Percentiles rank a stretch among this genome's conserved stretches.
These are phyloP conservation scores for Acanthamoeba triangularis DNA, from an alignment of 208 protist species.

Conservation along the genomic window DNA sequence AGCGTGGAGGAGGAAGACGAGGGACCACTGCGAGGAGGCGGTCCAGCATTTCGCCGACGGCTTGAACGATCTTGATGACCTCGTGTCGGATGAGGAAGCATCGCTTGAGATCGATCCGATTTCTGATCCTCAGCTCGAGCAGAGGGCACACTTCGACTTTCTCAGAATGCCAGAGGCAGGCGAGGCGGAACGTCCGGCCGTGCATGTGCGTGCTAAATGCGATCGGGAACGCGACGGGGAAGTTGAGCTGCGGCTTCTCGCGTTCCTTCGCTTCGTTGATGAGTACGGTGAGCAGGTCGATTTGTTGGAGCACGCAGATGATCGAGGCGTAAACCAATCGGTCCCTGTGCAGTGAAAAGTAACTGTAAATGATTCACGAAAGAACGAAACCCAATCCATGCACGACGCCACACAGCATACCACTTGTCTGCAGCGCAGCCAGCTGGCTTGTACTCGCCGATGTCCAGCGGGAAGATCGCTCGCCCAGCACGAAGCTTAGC, in stretches of 20 bases:
- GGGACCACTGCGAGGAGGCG: neutral
- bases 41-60: neutral
- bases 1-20: neutral
- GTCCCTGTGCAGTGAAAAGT: neutral
- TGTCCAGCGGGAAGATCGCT: neutral
- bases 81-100: constrained; percentile 24
- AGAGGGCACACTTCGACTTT: constrained; percentile 12
- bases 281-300: neutral
- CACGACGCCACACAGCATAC: neutral
- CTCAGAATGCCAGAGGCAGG: neutral
- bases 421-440: neutral
- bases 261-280: neutral
- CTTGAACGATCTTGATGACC: neutral
- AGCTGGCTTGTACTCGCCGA: neutral
- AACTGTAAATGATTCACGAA: neutral
- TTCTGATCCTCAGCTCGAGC: neutral
- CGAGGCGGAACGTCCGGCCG: neutral
- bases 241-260: neutral
- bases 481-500: neutral
- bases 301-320: neutral
- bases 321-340: neutral
- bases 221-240: neutral
- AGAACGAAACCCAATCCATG: neutral
- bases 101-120: neutral
- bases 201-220: neutral